A percentile compares a stretch with the other conserved stretches of the same genome.
These are phyloP conservation scores for Yamadazyma dendronema DNA, from an alignment of 1,139 yeast species.

Conservation along the genomic window DNA sequence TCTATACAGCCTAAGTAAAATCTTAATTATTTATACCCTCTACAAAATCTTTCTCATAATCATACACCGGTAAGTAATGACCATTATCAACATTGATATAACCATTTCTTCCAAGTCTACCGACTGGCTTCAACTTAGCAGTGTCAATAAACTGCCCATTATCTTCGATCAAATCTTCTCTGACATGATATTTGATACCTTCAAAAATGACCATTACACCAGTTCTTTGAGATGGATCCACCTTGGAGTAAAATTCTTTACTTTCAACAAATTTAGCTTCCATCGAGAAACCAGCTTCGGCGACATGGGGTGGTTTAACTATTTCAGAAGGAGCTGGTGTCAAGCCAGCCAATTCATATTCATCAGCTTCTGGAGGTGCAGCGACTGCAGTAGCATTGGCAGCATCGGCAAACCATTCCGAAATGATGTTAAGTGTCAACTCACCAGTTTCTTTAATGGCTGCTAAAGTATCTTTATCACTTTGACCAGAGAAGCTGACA, in stretches of 20 bases:
- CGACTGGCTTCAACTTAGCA: slow-evolving; percentile 50
- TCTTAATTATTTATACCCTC: too few relatives aligned
- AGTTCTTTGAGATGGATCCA: slow-evolving; percentile 31
- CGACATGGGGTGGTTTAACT: slow-evolving; percentile 57
- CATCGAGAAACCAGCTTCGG: slow-evolving; percentile 59
- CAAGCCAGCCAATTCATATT: slow-evolving; percentile 56
- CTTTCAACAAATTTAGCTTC: slow-evolving; percentile 49
- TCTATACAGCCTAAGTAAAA: too few relatives aligned
- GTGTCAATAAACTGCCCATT: slow-evolving; percentile 40
- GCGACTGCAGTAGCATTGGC: slow-evolving; percentile 51
- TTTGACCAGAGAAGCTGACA: slow-evolving; percentile 45
- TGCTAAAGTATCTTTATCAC: slow-evolving; percentile 47
- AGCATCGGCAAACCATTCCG: slow-evolving; percentile 67
- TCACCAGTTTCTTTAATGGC: slow-evolving; percentile 54
- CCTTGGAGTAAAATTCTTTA: slow-evolving; percentile 47
- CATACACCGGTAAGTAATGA: slow-evolving; percentile 45
- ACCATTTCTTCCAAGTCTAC: slow-evolving; percentile 55
- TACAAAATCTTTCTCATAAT: slow-evolving; percentile 9
- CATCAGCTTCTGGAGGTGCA: slow-evolving; percentile 51
- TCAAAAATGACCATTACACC: slow-evolving; percentile 49
- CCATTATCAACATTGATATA: slow-evolving; percentile 46
- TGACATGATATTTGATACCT: slow-evolving; percentile 55
- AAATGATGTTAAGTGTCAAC: slow-evolving; percentile 55
- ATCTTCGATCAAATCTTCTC: slow-evolving; percentile 51
- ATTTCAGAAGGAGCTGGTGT: slow-evolving; percentile 44